Evolutionary conservation across 1,284 basidiomycete genomes (phyloP).

Genomic region (Malassezia sympodialis): DNA sequence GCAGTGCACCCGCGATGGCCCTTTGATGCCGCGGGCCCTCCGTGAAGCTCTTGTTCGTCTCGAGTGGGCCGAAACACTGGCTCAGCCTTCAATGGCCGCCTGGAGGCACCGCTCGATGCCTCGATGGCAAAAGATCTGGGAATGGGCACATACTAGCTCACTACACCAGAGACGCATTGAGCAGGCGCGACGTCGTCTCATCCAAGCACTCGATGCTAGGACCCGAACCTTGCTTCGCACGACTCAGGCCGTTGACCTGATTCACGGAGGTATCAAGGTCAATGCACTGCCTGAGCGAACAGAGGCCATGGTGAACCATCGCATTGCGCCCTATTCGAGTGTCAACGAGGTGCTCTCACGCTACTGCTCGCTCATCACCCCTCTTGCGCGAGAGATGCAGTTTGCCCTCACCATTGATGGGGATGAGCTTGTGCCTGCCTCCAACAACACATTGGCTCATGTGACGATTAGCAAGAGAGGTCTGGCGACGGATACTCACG

Average conservation of each 20-base stretch:
- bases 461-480: neutral
- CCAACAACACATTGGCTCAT: slow-evolving; percentile 6
- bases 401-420: slow-evolving; percentile 56
- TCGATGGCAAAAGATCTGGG: neutral
- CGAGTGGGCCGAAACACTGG: slow-evolving; percentile 41
- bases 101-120: neutral
- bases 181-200: neutral
- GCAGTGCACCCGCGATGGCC: slow-evolving; percentile 54
- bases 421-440: slow-evolving; percentile 15
- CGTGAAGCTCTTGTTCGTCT: slow-evolving; percentile 50
- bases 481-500: neutral
- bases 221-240: slow-evolving; percentile 55
- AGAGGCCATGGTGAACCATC: slow-evolving; percentile 56
- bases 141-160: neutral
- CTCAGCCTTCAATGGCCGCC: neutral
- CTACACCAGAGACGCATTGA: slow-evolving; percentile 6
- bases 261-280: slow-evolving; percentile 60
- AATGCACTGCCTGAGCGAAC: slow-evolving; percentile 58
- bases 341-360: slow-evolving; percentile 51
- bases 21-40: slow-evolving; percentile 51
- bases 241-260: slow-evolving; percentile 62
- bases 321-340: slow-evolving; percentile 54
- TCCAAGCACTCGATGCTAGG: neutral
- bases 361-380: slow-evolving; percentile 51
- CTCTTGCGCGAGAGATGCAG: slow-evolving; percentile 52